A percentile compares a stretch with the other conserved stretches of the same genome.
Evolutionary conservation across 345 rosid species (phyloP).

Genomic region (Citrus unshiu): DNA sequence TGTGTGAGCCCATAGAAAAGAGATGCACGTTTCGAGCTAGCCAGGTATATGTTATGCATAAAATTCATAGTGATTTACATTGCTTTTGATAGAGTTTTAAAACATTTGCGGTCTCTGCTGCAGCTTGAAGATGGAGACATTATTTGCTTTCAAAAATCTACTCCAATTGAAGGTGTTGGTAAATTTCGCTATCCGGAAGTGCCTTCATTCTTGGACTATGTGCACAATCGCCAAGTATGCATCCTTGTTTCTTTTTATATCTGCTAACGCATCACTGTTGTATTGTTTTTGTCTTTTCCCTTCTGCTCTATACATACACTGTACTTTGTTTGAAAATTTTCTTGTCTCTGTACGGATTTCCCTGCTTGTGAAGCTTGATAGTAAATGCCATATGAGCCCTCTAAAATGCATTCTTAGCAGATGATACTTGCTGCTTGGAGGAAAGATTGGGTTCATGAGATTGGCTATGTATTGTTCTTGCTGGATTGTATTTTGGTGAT

Average conservation of each 20-base stretch:
- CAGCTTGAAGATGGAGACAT: slow-evolving; percentile 86
- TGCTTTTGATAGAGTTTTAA: neutral
- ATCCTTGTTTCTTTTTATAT: neutral
- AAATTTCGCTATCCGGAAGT: slow-evolving; percentile 58
- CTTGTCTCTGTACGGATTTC: neutral
- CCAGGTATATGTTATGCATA: slow-evolving; percentile 40
- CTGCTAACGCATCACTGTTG: too few species aligned
- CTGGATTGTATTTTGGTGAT: neutral
- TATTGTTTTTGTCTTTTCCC: neutral
- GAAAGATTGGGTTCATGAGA: neutral
- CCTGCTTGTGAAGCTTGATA: neutral
- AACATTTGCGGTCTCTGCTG: slow-evolving; percentile 6
- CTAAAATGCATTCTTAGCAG: neutral
- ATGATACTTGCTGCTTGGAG: neutral
- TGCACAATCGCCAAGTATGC: slow-evolving; percentile 64
- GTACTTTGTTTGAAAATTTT: neutral
- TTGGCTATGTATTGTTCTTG: neutral
- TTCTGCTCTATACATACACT: neutral
- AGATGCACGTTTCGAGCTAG: slow-evolving; percentile 46
- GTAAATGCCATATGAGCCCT: neutral
- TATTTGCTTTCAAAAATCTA: slow-evolving; percentile 61
- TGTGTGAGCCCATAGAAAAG: slow-evolving; percentile 67
- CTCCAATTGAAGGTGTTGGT: slow-evolving; percentile 35
- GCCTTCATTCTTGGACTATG: slow-evolving; percentile 69
- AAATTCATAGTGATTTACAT: neutral